Percentiles rank a stretch among this genome's conserved stretches.
Evolutionary conservation across 2,329 filamentous ascomycete species (phyloP).

Genomic region (Hypoxylon sp.): DNA sequence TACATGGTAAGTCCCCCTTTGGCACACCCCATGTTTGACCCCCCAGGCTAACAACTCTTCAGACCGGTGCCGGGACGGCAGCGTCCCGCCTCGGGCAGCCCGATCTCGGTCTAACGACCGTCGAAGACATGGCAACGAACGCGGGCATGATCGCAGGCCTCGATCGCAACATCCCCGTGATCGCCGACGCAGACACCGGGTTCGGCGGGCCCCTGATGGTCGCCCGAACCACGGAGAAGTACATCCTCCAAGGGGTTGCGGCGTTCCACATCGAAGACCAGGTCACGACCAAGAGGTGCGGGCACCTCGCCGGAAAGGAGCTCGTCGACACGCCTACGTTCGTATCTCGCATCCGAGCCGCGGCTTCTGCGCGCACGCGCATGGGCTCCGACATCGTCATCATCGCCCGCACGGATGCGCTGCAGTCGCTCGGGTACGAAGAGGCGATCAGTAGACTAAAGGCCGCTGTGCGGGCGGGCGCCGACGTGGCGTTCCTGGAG

Average conservation of each 20-base stretch:
- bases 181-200: slow-evolving; percentile 72
- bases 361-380: slow-evolving; percentile 53
- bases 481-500: slow-evolving; percentile 68
- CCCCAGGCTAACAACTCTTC: neutral
- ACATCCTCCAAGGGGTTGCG: slow-evolving; percentile 51
- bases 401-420: slow-evolving; percentile 69
- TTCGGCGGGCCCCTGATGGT: slow-evolving; percentile 68
- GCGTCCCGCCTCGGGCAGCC: slow-evolving; percentile 72
- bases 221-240: slow-evolving; percentile 59
- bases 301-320: slow-evolving; percentile 56
- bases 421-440: slow-evolving; percentile 65
- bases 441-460: slow-evolving; percentile 62
- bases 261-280: slow-evolving; percentile 55
- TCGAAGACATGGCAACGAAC: slow-evolving; percentile 73
- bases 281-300: slow-evolving; percentile 56
- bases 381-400: slow-evolving; percentile 67
- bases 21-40: neutral
- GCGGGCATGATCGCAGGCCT: slow-evolving; percentile 75
- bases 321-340: slow-evolving; percentile 52
- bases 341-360: slow-evolving; percentile 51
- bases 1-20: slow-evolving; percentile 69
- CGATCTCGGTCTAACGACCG: slow-evolving; percentile 72
- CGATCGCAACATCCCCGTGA: slow-evolving; percentile 67
- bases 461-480: slow-evolving; percentile 62
- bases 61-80: slow-evolving; percentile 50